Percentiles rank a stretch among this genome's conserved stretches.
phyloP scores from a whole-genome alignment of 768 basidiomycete genomes.

The Pluteus cervinus region DNA sequence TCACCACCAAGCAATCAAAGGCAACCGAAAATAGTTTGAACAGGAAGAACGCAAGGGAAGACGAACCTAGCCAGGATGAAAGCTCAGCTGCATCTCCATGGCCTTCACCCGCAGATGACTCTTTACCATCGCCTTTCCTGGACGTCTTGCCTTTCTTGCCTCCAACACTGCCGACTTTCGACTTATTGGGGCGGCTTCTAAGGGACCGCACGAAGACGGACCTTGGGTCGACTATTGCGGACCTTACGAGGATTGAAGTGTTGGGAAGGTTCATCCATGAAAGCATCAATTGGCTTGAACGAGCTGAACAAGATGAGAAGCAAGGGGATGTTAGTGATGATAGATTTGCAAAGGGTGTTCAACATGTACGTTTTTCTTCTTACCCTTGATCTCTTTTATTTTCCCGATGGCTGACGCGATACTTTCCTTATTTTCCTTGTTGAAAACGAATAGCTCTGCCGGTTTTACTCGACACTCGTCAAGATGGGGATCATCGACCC shows the following conservation, averaged over 20 bases:
- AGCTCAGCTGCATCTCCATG: conserved; percentile 1
- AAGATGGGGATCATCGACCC: conserved; percentile 61
- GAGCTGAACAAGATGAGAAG: conserved; percentile 61
- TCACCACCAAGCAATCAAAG: conserved; percentile 29
- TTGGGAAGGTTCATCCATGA: conserved; percentile 70
- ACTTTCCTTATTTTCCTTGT: conserved; percentile 3
- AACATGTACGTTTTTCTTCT: conserved; percentile 45
- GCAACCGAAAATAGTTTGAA: not conserved
- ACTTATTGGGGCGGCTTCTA: conserved; percentile 63
- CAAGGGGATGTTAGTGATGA: conserved; percentile 69
- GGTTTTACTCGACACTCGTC: conserved; percentile 69
- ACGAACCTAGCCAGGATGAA: too few species aligned
- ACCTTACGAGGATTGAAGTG: conserved; percentile 56
- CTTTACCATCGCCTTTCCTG: conserved; percentile 45
- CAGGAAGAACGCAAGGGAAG: too few species aligned
- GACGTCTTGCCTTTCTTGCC: conserved; percentile 62
- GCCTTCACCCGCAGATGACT: conserved; percentile 29
- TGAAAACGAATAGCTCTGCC: conserved; percentile 48
- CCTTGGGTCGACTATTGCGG: conserved; percentile 52
- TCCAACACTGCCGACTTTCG: conserved; percentile 68
- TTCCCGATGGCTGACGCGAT: too few species aligned
- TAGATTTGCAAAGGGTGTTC: conserved; percentile 63
- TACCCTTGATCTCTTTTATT: too few species aligned
- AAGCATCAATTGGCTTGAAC: conserved; percentile 63
- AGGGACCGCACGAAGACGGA: conserved; percentile 50